A percentile compares a stretch with the other conserved stretches of the same genome.
These are phyloP conservation scores for Microdochium trichocladiopsis DNA, from an alignment of 2,329 filamentous ascomycete species.

Conservation along the genomic window DNA sequence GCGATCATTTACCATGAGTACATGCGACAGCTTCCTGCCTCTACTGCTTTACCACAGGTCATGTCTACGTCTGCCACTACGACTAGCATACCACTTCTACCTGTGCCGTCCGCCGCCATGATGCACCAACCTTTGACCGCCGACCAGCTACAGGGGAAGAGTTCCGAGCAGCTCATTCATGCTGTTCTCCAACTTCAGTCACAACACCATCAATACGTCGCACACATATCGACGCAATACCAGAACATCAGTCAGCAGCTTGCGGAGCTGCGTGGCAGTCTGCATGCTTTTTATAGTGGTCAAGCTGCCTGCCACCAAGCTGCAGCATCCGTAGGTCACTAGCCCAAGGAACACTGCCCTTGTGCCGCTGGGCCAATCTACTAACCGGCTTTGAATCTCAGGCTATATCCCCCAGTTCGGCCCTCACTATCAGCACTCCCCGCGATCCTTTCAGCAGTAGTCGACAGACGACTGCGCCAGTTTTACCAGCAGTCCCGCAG, in stretches of 20 bases:
- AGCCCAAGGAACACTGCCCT: neutral
- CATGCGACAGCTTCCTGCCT: neutral
- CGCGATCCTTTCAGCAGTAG: neutral
- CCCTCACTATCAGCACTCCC: neutral
- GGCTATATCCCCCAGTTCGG: neutral
- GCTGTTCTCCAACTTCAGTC: constrained; percentile 25
- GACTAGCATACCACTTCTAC: neutral
- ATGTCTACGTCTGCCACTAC: neutral
- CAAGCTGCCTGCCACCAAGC: constrained; percentile 21
- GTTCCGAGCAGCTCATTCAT: constrained; percentile 24
- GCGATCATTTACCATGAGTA: neutral
- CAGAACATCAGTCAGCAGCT: constrained; percentile 24
- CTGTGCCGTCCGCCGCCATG: neutral
- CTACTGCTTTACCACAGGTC: too few relatives aligned
- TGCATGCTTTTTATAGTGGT: constrained; percentile 12
- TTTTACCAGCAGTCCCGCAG: neutral
- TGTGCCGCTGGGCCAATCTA: neutral
- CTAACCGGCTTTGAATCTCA: neutral
- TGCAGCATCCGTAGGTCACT: constrained; percentile 20
- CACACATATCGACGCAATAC: constrained; percentile 23
- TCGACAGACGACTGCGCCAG: neutral
- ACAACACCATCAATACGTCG: constrained; percentile 24
- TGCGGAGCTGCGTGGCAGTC: constrained; percentile 21
- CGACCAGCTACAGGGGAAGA: constrained; percentile 21
- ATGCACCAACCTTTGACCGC: constrained; percentile 13